Evolutionary conservation across 1,284 basidiomycete genomes (phyloP), one percentile per base, ranked within the genome.

Genomic region (Agaricales sp.): DNA sequence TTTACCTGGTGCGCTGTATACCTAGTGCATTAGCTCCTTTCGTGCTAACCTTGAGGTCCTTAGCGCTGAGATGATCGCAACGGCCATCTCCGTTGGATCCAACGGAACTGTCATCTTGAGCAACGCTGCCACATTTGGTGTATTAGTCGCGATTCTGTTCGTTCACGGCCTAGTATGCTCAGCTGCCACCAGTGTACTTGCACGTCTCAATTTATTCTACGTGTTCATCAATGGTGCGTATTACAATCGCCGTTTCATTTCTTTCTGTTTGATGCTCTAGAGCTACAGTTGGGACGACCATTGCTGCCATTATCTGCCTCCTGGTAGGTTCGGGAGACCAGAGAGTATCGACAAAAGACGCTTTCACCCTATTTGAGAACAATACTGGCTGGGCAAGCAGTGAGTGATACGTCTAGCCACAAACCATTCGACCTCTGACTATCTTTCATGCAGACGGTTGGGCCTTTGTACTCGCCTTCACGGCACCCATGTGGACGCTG

Each of bases 401-500:
- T 78, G 58, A 50, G 70, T 65, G 45, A 20, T n/a, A 3, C 48
- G 16, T 18, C 45, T n/a, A n/a, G n/a, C n/a, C n/a, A n/a, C n/a
- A n/a, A n/a, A n/a, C n/a, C n/a, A n/a, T n/a, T n/a, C n/a, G n/a
- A n/a, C n/a, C 43, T 50, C 35, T 21, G 16, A 26, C n/a, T 25
- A 1, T 39, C 20, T 49, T 44, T 49, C 11, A 43, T 37, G 19
- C 54, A 84, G 82, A 74, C 62, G 80, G 77, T 12, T 85, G 80
- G 80, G 80, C 82, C 0, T 87, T 87, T 60, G 63, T 87, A 53
- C 62, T 87, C 18, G 71, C 82, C 0, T 85, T 87, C 57, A 82
- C 80, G 0, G 73, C 80, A 1, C 80, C 82, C 0, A 87, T 87
- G 78, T 88, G 85, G 85, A 82, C 80, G 1, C 61, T 87, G 45